Conservation (phyloP, 768 basidiomycete genomes). For the Hygrocybe coccinea region DNA sequence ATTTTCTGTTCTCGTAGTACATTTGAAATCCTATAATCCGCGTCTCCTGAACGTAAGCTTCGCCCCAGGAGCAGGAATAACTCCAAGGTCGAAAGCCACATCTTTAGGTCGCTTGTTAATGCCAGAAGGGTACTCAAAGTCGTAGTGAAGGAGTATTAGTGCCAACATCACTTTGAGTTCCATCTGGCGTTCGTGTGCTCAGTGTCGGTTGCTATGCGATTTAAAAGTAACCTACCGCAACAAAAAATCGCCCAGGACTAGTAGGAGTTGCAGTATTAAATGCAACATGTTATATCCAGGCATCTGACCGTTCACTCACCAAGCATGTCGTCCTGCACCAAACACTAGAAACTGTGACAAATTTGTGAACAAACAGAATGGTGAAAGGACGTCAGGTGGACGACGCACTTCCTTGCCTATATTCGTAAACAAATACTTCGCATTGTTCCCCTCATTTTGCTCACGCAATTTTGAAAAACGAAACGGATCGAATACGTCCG, state of each 20-base stretch:
- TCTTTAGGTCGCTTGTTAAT: slow-evolving; percentile 27
- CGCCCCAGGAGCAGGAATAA: slow-evolving; percentile 32
- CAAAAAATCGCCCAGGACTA: slow-evolving; percentile 36
- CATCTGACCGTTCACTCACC: slow-evolving; percentile 1
- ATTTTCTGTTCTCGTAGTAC: too few species aligned
- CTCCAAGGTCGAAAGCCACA: slow-evolving; percentile 30
- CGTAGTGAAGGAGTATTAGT: slow-evolving; percentile 33
- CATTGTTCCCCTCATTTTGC: slow-evolving; percentile 20
- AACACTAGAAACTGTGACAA: slow-evolving; percentile 37
- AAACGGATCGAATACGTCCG: slow-evolving; percentile 33
- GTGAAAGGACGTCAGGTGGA: slow-evolving; percentile 5
- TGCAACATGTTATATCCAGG: too few species aligned
- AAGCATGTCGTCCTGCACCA: slow-evolving; percentile 28
- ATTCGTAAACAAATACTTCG: slow-evolving; percentile 34
- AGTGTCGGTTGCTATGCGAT: not conserved
- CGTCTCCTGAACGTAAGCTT: slow-evolving; percentile 28
- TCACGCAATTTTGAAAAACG: slow-evolving; percentile 34
- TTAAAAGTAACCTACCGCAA: slow-evolving; percentile 23
- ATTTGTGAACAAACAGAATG: slow-evolving; percentile 4
- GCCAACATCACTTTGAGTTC: slow-evolving; percentile 36
- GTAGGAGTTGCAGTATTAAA: slow-evolving; percentile 23
- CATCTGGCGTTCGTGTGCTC: slow-evolving; percentile 21
- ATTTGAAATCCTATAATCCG: too few species aligned
- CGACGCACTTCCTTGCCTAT: slow-evolving; percentile 31
- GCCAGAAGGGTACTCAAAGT: slow-evolving; percentile 26